Evolutionary conservation across 257 asterid genomes (phyloP).

Genomic region (Nicotiana knightiana): DNA sequence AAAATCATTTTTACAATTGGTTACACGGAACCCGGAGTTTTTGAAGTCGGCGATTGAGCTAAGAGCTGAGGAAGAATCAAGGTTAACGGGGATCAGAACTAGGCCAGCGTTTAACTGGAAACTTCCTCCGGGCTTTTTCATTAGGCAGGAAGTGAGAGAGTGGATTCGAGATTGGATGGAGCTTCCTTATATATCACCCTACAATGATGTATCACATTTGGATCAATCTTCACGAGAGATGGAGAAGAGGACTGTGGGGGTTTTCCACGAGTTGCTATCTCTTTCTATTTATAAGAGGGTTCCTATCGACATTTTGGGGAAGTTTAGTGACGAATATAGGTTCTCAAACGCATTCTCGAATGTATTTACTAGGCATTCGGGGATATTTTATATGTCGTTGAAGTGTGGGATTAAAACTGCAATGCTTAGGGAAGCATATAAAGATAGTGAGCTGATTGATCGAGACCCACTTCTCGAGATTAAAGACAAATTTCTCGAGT

Average conservation of each 20-base stretch:
- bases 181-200: conserved; percentile 80
- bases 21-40: conserved; percentile 47
- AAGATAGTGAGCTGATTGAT: conserved; percentile 42
- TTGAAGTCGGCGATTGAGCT: conserved; percentile 59
- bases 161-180: conserved; percentile 96
- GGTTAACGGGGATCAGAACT: conserved; percentile 52
- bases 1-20: conserved; percentile 52
- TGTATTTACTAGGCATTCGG: conserved; percentile 80
- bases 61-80: conserved; percentile 77
- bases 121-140: conserved; percentile 61
- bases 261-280: conserved; percentile 79
- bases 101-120: conserved; percentile 75
- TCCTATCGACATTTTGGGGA: conserved; percentile 56
- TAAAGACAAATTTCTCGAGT: conserved; percentile 56
- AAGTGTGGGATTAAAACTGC: conserved; percentile 91
- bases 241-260: conserved; percentile 91
- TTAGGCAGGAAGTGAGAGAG: conserved; percentile 89
- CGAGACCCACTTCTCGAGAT: conserved; percentile 45
- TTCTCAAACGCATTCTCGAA: conserved; percentile 72
- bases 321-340: conserved; percentile 75
- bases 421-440: conserved; percentile 83
- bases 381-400: conserved; percentile 75
- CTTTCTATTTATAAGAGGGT: conserved; percentile 66
- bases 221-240: conserved; percentile 64
- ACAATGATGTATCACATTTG: conserved; percentile 54